Percentiles rank a stretch among this genome's conserved stretches.
Conservation (phyloP, 176 grass and related monocot species). For the Chrysopogon serrulatus region DNA sequence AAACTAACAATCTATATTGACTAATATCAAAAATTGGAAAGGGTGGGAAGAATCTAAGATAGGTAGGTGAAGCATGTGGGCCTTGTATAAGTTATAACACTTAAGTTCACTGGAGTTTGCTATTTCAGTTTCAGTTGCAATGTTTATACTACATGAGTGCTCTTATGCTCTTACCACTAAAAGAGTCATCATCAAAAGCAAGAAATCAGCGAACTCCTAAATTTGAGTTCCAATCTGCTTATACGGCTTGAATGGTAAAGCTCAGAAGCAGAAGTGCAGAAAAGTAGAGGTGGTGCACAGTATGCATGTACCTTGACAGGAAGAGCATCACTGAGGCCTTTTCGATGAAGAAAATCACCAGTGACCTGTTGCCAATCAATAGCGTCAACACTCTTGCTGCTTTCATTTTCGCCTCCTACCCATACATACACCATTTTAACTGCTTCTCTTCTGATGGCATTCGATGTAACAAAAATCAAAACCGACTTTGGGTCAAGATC, state of each 20-base stretch:
- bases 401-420: conserved; percentile 69
- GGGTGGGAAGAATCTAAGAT: neutral
- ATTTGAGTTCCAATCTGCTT: neutral
- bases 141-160: neutral
- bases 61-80: neutral
- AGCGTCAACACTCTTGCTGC: conserved; percentile 2
- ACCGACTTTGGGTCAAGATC: conserved; percentile 78
- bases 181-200: neutral
- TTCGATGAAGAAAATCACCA: conserved; percentile 62
- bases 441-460: conserved; percentile 43
- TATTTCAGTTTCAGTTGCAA: neutral
- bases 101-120: neutral
- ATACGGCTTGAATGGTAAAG: neutral
- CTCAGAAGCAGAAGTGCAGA: neutral
- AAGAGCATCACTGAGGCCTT: conserved; percentile 44
- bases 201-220: neutral
- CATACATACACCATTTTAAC: conserved; percentile 53
- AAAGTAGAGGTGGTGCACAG: neutral
- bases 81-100: neutral
- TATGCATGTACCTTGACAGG: conserved; percentile 55
- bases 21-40: neutral
- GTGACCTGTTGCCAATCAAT: conserved; percentile 59
- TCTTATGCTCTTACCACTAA: neutral
- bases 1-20: neutral
- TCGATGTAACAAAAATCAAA: conserved; percentile 70